These are phyloP conservation scores for Suhomyces vadensis DNA, from an alignment of 805 yeast genomes.

Conservation along the genomic window DNA sequence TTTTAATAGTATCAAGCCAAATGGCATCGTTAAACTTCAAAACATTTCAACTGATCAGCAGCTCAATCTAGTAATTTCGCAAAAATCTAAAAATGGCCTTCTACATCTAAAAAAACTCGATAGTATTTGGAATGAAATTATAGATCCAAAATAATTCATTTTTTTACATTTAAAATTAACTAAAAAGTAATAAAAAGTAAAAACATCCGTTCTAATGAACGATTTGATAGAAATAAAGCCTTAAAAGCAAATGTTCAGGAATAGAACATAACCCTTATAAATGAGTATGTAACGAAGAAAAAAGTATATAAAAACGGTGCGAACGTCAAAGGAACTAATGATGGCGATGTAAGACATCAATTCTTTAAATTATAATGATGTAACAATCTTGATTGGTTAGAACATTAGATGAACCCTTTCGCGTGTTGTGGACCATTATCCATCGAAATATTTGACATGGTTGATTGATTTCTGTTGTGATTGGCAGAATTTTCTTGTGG, in stretches of 20 bases:
- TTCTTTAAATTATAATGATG: not conserved
- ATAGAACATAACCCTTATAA: not conserved
- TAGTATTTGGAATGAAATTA: conserved; percentile 16
- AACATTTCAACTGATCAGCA: conserved; percentile 20
- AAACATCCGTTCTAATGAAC: not conserved
- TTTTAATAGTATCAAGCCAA: conserved; percentile 1
- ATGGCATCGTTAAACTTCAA: not conserved
- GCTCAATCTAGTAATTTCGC: conserved; percentile 8
- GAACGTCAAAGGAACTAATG: not conserved
- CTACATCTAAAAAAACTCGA: conserved; percentile 14
- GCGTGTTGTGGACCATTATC: conserved; percentile 27
- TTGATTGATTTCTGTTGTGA: conserved; percentile 29
- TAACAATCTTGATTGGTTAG: not conserved
- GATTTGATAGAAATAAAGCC: not conserved
- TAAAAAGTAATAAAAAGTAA: not conserved
- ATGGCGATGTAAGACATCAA: not conserved
- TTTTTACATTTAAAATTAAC: not conserved
- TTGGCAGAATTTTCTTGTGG: conserved; percentile 8
- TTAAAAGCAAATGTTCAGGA: not conserved
- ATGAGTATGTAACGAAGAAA: not conserved
- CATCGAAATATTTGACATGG: conserved; percentile 19
- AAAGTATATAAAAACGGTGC: not conserved
- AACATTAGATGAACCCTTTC: conserved; percentile 23
- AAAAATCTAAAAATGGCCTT: conserved; percentile 1
- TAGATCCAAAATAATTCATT: not conserved